phyloP scores from a whole-genome alignment of 805 yeast genomes.

The Candida incommunis region DNA sequence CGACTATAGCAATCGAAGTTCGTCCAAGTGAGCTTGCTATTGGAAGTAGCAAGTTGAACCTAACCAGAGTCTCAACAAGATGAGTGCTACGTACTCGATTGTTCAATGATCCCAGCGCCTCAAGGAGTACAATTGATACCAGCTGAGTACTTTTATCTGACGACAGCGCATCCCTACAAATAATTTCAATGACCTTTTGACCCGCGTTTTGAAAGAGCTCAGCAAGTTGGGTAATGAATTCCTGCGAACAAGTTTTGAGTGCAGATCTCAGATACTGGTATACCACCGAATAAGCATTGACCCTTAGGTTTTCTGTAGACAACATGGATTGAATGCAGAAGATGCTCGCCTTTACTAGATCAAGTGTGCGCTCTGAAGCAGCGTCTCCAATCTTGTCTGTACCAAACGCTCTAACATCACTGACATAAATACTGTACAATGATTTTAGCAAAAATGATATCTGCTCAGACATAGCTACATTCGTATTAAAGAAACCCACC shows the following conservation, averaged over 20 bases:
- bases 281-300: constrained; percentile 62
- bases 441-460: constrained; percentile 60
- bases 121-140: constrained; percentile 60
- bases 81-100: constrained; percentile 35
- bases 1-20: constrained; percentile 17
- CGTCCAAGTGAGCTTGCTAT: constrained; percentile 53
- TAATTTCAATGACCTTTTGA: constrained; percentile 46
- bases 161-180: constrained; percentile 63
- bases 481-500: constrained; percentile 54
- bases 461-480: constrained; percentile 54
- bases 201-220: constrained; percentile 39
- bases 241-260: constrained; percentile 2
- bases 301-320: constrained; percentile 50
- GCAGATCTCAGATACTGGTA: constrained; percentile 44
- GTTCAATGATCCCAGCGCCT: constrained; percentile 43
- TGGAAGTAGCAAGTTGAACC: constrained; percentile 48
- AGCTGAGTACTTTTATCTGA: constrained; percentile 69
- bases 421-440: constrained; percentile 47
- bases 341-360: constrained; percentile 58
- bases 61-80: constrained; percentile 44
- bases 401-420: constrained; percentile 15
- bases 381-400: neutral
- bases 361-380: constrained; percentile 35
- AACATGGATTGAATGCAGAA: constrained; percentile 57
- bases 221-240: constrained; percentile 29